Evolutionary conservation across 208 protist genomes (phyloP), one percentile per base, ranked within the genome.

Genomic region (Leishmania arabica): DNA sequence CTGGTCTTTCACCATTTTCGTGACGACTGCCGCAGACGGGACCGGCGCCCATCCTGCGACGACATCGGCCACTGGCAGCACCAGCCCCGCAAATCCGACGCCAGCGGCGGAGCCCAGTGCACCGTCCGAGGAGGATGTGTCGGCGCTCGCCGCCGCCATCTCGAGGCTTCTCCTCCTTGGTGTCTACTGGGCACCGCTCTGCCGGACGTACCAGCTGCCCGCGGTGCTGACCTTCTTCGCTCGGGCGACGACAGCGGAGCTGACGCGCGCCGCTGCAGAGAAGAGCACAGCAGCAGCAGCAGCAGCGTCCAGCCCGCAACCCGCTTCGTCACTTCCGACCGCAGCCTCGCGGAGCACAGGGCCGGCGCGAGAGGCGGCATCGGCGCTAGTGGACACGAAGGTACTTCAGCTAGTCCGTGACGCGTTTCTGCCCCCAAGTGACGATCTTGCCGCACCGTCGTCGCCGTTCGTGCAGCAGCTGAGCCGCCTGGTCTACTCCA

Each of bases 131-230:
- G 45, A 31, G 24, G 69, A 73, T n/a, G 42, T 73, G 69, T 45
- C 24, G 37, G 69, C 69, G 27, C 69, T 73, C 27, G 73, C 51
- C 60, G 49, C 77, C 31, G 40, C 66, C 49, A 56, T 77, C 13
- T 53, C 71, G 7, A 37, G 13, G 15, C 68, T 86, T 40, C 62
- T 82, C 31, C 56, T 75, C 45, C 19, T 82, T 2, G 40, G 73
- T 31, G 24, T 86, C 15, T 65, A 86, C 66, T 86, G 82, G 82
- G 77, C 78, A n/a, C 82, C 82, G 15, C 65, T 86, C 17, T 80
- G 58, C 73, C 82, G 82, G 27, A 80, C 82, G 2, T 54, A 49
- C 37, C 82, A 86, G 73, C 82, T 86, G 17, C 65, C 78, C 11
- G 13, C 56, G 9, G 58, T 82, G 11, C 56, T 68, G 8, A 51